A percentile compares a stretch with the other conserved stretches of the same genome.
These are phyloP conservation scores for Rhododendron ferrugineum DNA, from an alignment of 148 eudicot genomes.

Conservation along the genomic window DNA sequence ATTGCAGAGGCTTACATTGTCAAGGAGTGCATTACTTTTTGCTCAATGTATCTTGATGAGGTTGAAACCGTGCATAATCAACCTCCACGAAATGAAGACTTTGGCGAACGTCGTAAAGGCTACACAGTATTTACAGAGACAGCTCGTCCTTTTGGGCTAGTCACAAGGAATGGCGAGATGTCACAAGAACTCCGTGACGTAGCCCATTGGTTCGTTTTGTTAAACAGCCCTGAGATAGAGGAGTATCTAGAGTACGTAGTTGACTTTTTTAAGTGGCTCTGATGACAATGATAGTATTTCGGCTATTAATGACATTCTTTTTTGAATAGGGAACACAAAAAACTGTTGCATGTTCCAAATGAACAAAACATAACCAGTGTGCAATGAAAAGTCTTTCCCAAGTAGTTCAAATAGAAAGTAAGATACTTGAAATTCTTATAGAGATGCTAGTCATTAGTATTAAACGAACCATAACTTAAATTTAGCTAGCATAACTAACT, in stretches of 20 bases:
- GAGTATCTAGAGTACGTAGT: not conserved
- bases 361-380: not conserved
- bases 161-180: not conserved
- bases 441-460: no score
- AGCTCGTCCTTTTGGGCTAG: not conserved
- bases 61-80: not conserved
- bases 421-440: no score
- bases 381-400: not conserved
- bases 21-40: not conserved
- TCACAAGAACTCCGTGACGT: no score
- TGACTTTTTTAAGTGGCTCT: not conserved
- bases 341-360: not conserved
- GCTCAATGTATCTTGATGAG: not conserved
- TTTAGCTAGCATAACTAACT: no score
- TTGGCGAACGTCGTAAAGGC: no score
- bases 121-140: no score
- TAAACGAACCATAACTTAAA: no score
- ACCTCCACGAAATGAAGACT: not conserved
- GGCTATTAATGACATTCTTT: not conserved
- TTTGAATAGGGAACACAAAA: not conserved
- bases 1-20: not conserved
- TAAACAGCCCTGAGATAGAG: not conserved
- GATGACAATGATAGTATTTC: not conserved
- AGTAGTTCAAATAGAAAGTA: no score
- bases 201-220: no score